A percentile compares a stretch with the other conserved stretches of the same genome.
Evolutionary conservation across 1,284 basidiomycete species (phyloP).

Genomic region (Puccinia horiana): DNA sequence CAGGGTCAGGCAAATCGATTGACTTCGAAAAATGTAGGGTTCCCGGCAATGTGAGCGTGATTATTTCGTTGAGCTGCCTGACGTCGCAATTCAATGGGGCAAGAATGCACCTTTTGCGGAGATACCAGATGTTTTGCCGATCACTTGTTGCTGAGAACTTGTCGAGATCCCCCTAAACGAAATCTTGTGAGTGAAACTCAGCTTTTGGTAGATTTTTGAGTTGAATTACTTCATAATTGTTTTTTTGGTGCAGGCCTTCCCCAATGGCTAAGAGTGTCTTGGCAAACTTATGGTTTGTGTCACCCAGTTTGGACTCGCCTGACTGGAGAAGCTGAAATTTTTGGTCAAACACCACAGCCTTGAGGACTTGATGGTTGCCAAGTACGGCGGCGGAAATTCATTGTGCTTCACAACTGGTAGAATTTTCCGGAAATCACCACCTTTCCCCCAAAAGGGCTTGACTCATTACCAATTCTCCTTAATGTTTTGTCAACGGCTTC

Average conservation of each 20-base stretch:
- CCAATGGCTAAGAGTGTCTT: neutral
- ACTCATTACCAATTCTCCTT: too few species aligned
- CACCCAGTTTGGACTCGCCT: too few species aligned
- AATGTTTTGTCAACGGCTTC: too few species aligned
- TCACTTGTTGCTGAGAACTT: too few species aligned
- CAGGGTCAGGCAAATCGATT: neutral
- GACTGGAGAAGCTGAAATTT: neutral
- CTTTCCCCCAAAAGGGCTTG: conserved; percentile 18
- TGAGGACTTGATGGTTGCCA: neutral
- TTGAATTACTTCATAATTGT: too few species aligned
- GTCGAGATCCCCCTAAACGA: too few species aligned
- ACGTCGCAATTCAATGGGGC: neutral
- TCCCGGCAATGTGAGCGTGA: neutral
- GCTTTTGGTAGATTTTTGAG: too few species aligned
- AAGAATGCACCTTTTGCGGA: neutral
- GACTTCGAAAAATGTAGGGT: neutral
- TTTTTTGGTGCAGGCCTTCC: too few species aligned
- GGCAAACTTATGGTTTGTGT: neutral
- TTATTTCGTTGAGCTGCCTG: neutral
- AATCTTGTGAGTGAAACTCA: too few species aligned
- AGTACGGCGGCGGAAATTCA: too few species aligned
- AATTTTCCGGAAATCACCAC: neutral
- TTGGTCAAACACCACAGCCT: neutral
- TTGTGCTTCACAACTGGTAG: conserved; percentile 11
- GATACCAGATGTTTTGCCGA: too few species aligned